Percentiles rank a stretch among this genome's conserved stretches.
These are phyloP conservation scores for Macadamia tetraphylla DNA, from an alignment of 164 flowering plant species.

Conservation along the genomic window DNA sequence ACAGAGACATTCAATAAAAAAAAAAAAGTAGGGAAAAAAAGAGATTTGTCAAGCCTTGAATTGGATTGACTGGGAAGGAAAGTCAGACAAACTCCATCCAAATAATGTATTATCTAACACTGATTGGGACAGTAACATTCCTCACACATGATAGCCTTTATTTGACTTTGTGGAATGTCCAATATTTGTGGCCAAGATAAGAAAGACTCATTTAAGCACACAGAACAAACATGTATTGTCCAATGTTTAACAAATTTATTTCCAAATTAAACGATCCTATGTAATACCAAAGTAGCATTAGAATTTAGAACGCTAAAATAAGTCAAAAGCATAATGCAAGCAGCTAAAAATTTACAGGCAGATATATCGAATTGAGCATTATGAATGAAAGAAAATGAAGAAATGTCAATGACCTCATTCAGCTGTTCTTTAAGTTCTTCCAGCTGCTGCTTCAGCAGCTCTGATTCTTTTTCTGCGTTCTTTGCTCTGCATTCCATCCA, in stretches of 20 bases:
- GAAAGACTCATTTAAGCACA: background rate
- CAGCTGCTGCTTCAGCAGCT: constrained; percentile 52
- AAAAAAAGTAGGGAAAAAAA: background rate
- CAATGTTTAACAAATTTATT: too few relatives aligned
- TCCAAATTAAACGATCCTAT: too few relatives aligned
- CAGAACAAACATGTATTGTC: too few relatives aligned
- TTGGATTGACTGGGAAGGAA: background rate
- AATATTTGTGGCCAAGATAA: background rate
- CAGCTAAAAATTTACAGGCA: background rate
- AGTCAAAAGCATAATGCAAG: background rate
- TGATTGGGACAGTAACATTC: background rate
- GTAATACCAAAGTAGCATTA: too few relatives aligned
- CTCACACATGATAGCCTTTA: background rate
- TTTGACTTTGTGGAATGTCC: too few relatives aligned
- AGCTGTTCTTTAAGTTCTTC: constrained; percentile 49
- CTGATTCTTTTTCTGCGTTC: constrained; percentile 73
- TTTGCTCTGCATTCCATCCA: constrained; percentile 68
- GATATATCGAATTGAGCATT: background rate
- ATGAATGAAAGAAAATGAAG: background rate
- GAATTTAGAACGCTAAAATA: too few relatives aligned
- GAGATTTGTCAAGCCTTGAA: background rate
- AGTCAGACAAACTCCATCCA: background rate
- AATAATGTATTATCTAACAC: background rate
- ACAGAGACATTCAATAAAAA: too few relatives aligned
- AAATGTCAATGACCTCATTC: constrained; percentile 43